phyloP scores from a whole-genome alignment of 257 asterid genomes.

The Nicotiana noctiflora region DNA sequence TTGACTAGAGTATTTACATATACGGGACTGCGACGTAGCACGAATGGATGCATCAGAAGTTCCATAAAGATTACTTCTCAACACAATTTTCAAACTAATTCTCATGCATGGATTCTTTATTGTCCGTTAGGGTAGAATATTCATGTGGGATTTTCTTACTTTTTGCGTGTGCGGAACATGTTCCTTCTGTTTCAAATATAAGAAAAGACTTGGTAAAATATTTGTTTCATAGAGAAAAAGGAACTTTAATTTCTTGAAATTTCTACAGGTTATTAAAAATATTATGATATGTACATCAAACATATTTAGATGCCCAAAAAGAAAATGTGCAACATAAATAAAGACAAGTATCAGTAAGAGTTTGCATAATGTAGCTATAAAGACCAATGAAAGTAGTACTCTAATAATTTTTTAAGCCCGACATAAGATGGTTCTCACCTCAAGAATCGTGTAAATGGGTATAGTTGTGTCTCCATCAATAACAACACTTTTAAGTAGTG shows the following conservation, averaged over 20 bases:
- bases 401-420: not conserved
- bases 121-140: not conserved
- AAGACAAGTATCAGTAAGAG: not conserved
- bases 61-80: not conserved
- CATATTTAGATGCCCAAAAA: not conserved
- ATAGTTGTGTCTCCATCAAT: slow-evolving; percentile 81
- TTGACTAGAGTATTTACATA: not conserved
- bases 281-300: not conserved
- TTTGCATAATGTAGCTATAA: not conserved
- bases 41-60: not conserved
- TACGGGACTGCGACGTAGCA: not conserved
- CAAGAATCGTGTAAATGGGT: slow-evolving; percentile 81
- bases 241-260: not conserved
- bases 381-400: not conserved
- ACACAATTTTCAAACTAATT: not conserved
- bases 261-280: not conserved
- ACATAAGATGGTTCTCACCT: slow-evolving; percentile 40
- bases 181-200: not conserved
- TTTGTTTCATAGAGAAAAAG: not conserved
- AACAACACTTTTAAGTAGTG: slow-evolving; percentile 87
- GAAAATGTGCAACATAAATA: not conserved
- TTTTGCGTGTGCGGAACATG: not conserved
- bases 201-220: not conserved
- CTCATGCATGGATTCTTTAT: not conserved
- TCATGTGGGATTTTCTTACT: not conserved